Conservation (phyloP, 208 protist genomes). For the Strigomonas oncopelti region DNA sequence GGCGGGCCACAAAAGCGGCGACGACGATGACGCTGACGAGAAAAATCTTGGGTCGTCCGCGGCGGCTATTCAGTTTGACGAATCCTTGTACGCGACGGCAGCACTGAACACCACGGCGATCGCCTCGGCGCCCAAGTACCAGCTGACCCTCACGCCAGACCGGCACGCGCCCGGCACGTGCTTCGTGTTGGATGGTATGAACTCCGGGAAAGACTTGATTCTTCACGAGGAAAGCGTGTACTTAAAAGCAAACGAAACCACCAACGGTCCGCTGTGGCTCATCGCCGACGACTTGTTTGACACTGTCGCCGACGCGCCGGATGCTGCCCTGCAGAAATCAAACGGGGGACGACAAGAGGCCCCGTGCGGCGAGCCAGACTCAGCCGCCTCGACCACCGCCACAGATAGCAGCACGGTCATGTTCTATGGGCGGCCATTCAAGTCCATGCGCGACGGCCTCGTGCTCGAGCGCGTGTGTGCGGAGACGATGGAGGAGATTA, state of each 20-base stretch:
- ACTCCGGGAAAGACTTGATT: conserved; percentile 15
- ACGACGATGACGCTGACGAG: conserved; percentile 3
- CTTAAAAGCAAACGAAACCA: conserved; percentile 23
- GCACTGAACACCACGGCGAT: background rate
- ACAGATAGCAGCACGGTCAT: no score
- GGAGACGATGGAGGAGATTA: conserved; percentile 32
- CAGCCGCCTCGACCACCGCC: conserved; percentile 16
- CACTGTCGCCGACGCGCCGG: no score
- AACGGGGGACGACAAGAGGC: conserved; percentile 17
- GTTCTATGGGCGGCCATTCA: no score
- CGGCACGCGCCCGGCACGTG: conserved; percentile 21
- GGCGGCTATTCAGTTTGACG: background rate
- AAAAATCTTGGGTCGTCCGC: no score
- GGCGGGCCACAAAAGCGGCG: background rate
- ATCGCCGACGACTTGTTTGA: conserved; percentile 23
- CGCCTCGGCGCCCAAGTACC: conserved; percentile 3
- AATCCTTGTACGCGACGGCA: background rate
- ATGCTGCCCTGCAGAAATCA: conserved; percentile 20
- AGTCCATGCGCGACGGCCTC: conserved; percentile 45
- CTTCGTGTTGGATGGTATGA: conserved; percentile 25
- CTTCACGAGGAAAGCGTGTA: conserved; percentile 33
- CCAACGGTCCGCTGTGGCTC: conserved; percentile 25
- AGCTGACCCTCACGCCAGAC: conserved; percentile 24
- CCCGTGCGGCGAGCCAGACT: conserved; percentile 19
- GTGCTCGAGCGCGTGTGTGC: conserved; percentile 28